phyloP scores from a whole-genome alignment of 192 early-diverging fungal genomes.

The Coemansia sp. region DNA sequence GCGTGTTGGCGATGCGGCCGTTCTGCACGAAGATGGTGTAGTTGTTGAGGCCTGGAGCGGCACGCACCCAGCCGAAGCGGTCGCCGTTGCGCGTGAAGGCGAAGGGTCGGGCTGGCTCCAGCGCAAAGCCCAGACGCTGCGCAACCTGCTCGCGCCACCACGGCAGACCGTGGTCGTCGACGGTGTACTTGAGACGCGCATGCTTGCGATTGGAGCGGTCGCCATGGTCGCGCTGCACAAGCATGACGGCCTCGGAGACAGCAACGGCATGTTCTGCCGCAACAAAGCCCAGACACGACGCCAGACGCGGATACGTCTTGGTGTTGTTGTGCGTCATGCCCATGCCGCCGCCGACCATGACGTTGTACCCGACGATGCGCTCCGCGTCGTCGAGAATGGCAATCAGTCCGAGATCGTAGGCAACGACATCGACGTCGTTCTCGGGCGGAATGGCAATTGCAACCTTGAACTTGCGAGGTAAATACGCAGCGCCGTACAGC shows the following conservation, averaged over 20 bases:
- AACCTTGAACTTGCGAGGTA: constrained; percentile 97
- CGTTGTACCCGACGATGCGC: constrained; percentile 87
- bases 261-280: constrained; percentile 75
- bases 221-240: constrained; percentile 92
- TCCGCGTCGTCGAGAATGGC: constrained; percentile 76
- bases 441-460: constrained; percentile 91
- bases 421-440: constrained; percentile 97
- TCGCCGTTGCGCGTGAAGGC: constrained; percentile 87
- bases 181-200: constrained; percentile 97
- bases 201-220: constrained; percentile 98
- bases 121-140: constrained; percentile 70
- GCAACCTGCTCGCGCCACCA: constrained; percentile 91
- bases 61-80: constrained; percentile 83
- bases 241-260: constrained; percentile 88
- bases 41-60: constrained; percentile 45
- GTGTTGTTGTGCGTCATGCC: constrained; percentile 98
- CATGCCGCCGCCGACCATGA: constrained; percentile 96
- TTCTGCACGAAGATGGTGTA: constrained; percentile 93
- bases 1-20: constrained; percentile 85
- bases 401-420: constrained; percentile 93
- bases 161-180: constrained; percentile 90
- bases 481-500: constrained; percentile 87
- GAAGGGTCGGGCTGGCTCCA: constrained; percentile 70
- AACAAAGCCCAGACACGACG: constrained; percentile 75
- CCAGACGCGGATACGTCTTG: constrained; percentile 92